phyloP scores from a whole-genome alignment of 176 grass and related monocot species.

The Alopecurus myosuroides region DNA sequence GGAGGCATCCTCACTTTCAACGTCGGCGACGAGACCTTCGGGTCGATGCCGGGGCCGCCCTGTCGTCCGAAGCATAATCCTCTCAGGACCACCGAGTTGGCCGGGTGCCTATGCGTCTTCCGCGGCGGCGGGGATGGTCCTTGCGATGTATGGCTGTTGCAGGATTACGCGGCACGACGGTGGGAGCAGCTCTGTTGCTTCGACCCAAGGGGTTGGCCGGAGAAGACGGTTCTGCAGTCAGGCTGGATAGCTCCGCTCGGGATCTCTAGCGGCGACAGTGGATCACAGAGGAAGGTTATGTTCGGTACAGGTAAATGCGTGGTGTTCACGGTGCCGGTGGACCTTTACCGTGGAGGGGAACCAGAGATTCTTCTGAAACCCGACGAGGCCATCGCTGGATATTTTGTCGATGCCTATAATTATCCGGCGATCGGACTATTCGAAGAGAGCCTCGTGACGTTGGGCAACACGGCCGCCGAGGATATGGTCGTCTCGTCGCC shows the following conservation, averaged over 20 bases:
- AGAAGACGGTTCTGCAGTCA: not conserved
- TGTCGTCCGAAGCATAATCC: not conserved
- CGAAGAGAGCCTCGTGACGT: not conserved
- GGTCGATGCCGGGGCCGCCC: not conserved
- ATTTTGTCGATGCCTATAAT: not conserved
- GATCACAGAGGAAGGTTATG: not conserved
- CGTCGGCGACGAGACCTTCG: not conserved
- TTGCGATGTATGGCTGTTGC: not conserved
- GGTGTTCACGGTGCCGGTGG: not conserved
- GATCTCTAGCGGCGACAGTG: not conserved
- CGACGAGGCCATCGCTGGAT: not conserved
- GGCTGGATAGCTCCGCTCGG: not conserved
- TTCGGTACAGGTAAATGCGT: not conserved
- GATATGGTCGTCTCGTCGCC: not conserved
- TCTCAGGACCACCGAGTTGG: not conserved
- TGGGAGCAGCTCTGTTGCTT: constrained; percentile 13
- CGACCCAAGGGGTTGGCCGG: not conserved
- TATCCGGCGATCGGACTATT: not conserved
- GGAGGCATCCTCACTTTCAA: not conserved
- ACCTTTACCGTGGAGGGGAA: not conserved
- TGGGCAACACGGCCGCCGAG: not conserved
- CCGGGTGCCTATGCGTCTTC: not conserved
- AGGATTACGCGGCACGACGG: not conserved
- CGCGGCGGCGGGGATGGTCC: too few species aligned
- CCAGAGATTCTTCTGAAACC: not conserved